These are phyloP conservation scores for Hemisphaericaspora xylanilytica DNA, from an alignment of 1,139 yeast genomes.

Conservation along the genomic window DNA sequence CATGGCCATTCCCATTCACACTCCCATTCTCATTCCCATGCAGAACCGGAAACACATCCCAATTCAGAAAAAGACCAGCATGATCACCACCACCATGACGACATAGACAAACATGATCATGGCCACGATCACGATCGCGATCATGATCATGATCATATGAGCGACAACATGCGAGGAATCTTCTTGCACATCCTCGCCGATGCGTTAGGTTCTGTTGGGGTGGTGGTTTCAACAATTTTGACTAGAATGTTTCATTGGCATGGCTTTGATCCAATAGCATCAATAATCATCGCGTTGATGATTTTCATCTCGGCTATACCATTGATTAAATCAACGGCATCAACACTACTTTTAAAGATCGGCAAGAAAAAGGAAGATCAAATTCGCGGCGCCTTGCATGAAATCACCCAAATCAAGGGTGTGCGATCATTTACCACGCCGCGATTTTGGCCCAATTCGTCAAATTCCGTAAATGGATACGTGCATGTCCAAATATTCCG, in stretches of 20 bases:
- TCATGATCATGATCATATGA: constrained; percentile 41
- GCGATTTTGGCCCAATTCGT: constrained; percentile 74
- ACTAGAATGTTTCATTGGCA: constrained; percentile 57
- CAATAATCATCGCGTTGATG: constrained; percentile 77
- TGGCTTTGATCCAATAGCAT: constrained; percentile 89
- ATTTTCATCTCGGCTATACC: constrained; percentile 85
- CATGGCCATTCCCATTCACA: constrained; percentile 20
- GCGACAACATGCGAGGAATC: constrained; percentile 93
- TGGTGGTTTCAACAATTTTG: constrained; percentile 76
- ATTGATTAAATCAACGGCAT: constrained; percentile 74
- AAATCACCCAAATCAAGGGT: constrained; percentile 69
- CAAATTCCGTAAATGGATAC: constrained; percentile 46
- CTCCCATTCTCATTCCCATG: constrained; percentile 1
- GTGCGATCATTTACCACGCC: constrained; percentile 85
- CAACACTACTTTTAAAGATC: constrained; percentile 64
- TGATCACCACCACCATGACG: neutral
- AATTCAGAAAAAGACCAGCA: neutral
- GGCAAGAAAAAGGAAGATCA: constrained; percentile 53
- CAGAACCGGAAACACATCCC: neutral
- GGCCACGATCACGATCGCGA: too few species aligned
- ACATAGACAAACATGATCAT: too few species aligned
- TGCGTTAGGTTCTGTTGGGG: constrained; percentile 95
- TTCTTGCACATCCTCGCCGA: constrained; percentile 92
- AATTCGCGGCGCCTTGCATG: constrained; percentile 63
- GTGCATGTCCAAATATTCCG: constrained; percentile 68